These are phyloP conservation scores for Fusarium nurragi DNA, from an alignment of 2,329 filamentous ascomycete species.

Conservation along the genomic window DNA sequence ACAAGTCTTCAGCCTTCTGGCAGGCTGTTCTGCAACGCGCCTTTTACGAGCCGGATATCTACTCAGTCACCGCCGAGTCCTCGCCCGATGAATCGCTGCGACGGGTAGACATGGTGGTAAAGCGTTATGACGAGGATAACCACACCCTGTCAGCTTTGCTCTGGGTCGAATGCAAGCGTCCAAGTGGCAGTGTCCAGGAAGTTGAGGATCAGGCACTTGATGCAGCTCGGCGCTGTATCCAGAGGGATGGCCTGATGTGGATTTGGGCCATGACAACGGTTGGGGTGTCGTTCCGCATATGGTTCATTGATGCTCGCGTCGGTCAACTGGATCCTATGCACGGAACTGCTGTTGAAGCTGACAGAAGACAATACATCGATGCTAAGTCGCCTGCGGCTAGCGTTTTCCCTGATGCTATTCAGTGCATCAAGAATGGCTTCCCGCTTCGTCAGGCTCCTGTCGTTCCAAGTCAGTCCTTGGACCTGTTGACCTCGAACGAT, in stretches of 20 bases:
- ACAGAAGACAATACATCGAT: slow-evolving; percentile 12
- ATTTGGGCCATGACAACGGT: slow-evolving; percentile 16
- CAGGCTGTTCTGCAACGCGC: not conserved
- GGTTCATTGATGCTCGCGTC: not conserved
- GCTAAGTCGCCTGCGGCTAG: slow-evolving; percentile 5
- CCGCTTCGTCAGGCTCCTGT: not conserved
- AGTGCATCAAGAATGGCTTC: slow-evolving; percentile 1
- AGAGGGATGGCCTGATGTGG: not conserved
- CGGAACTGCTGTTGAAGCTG: no score
- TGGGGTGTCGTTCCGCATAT: slow-evolving; percentile 4
- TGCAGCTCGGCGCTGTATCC: slow-evolving; percentile 5
- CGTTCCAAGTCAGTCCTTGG: not conserved
- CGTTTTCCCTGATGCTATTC: slow-evolving; percentile 5
- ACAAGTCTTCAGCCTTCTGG: not conserved
- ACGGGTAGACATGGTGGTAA: not conserved
- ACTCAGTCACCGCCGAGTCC: not conserved
- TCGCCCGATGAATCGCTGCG: not conserved
- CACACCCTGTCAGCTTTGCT: not conserved
- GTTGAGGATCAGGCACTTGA: not conserved
- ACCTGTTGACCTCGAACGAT: not conserved
- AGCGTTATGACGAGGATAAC: not conserved
- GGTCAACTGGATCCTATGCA: no score
- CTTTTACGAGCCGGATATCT: not conserved
- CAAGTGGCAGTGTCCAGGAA: not conserved
- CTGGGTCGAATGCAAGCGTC: not conserved